Evolutionary conservation across 192 early-diverging fungal genomes (phyloP), one percentile per base, ranked within the genome.

Genomic region (Thamnidium elegans): DNA sequence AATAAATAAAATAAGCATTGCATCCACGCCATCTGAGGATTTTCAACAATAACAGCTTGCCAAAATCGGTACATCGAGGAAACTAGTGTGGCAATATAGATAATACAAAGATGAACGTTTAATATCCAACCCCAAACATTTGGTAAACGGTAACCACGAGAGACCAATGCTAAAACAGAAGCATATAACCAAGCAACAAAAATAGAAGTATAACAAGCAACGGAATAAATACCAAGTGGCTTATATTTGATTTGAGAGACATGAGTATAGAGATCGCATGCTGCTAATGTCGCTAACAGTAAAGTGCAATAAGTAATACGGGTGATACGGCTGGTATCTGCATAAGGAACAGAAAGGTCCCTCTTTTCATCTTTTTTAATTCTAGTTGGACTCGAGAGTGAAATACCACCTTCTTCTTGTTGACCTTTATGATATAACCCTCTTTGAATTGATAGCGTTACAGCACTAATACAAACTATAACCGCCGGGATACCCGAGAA

Each of bases 81-180:
- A 17, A 48, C 11, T 3, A 13, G 54, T 7, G 23, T 4, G 15
- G 17, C 44, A 20, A 51, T 17, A 34, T 55, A 73, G 11, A 67
- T 10, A 2, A 45, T 15, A 56, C 26, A 61, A 1, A 79, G 58
- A 58, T 76, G 71, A 1, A 56, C 20, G 36, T 79, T 79, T 14
- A 79, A 23, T 26, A 65, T 55, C 68, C 71, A 73, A 7, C 65
- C 67, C 65, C 58, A 68, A 7, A 8, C 3, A 21, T 64, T 64
- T 4, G 74, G 74, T 4, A 76, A 7, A 0, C 46, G 44, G 23
- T 75, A 54, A 3, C 60, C 42, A 17, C 51, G 62, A 19, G 64
- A 56, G 0, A 70, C 31, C 14, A 71, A 7, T 17, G 64, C 30
- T 7, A 75, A 36, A 0, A 44, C 47, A 20, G 55, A 34, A 6